Evolutionary conservation across 352 stramenopile genomes (phyloP), one percentile per base, ranked within the genome.

Genomic region (Phytophthora citrophthora): DNA sequence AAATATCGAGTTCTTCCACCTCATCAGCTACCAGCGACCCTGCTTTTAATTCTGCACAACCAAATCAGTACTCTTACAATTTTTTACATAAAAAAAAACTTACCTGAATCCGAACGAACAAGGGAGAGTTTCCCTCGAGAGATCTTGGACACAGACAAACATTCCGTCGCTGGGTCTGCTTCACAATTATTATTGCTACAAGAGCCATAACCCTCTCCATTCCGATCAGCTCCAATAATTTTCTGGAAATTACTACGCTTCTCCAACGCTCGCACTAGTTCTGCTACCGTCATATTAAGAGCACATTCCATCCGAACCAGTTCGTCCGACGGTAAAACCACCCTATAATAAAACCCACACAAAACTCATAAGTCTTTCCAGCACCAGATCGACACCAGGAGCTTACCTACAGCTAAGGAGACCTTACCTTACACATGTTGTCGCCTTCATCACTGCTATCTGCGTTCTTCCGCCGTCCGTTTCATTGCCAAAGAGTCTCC

Each of bases 241-340:
- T 61, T 63, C 20, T 43, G 55, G 11, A 47, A 59, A 51, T 18
- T 34, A 7, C 39, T 43, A 3, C 53, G 68, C 13, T 66, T 72
- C 45, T 52, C 55, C 48, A 76, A 13, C 8, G 15, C 34, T 10
- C 6, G 46, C 53, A 66, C 26, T 5, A 76, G 43, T 41, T 72
- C 68, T 12, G 57, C 51, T 36, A 73, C 63, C 32, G 63, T 76
- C 58, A 66, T 76, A 8, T 32, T 70, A 23, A 54, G 29, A 15
- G n/a, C 39, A 43, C 68, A 80, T 23, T 72, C 58, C 34, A 77
- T 60, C 34, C 68, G 68, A 56, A 80, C 68, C 12, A 80, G 51
- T 18, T 77, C 52, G 24, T 77, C 72, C 18, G 72, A 70, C 20
- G 68, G 72, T 18, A 77, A 68, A 54, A 77, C 72, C 36, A 80